A percentile compares a stretch with the other conserved stretches of the same genome.
Evolutionary conservation across 75 land plant species (phyloP).

Genomic region (Cunninghamia lanceolata): DNA sequence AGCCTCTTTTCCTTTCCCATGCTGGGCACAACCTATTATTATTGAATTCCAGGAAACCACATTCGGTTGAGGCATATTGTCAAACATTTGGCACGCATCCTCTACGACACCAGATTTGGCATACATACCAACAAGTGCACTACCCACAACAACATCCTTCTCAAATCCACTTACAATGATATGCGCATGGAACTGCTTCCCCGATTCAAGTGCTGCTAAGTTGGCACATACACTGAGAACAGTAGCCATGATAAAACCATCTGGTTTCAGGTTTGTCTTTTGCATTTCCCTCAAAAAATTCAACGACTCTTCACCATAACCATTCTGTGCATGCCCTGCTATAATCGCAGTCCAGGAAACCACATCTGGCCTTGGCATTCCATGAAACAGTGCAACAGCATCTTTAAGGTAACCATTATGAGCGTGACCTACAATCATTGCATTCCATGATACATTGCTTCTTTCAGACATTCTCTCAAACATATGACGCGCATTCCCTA

Average conservation of each 20-base stretch:
- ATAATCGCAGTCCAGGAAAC: slow-evolving; percentile 22
- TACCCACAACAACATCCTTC: slow-evolving; percentile 1
- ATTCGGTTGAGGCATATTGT: background rate
- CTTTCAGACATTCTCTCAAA: slow-evolving; percentile 14
- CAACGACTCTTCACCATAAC: slow-evolving; percentile 11
- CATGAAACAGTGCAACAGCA: slow-evolving; percentile 14
- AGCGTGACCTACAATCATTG: slow-evolving; percentile 23
- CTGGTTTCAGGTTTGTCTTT: background rate
- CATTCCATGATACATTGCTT: slow-evolving; percentile 20
- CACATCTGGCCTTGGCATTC: slow-evolving; percentile 17
- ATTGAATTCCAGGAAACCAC: slow-evolving; percentile 20
- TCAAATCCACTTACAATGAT: slow-evolving; percentile 9
- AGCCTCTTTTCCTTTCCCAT: background rate
- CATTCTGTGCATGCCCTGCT: slow-evolving; percentile 7
- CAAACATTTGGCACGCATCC: slow-evolving; percentile 11
- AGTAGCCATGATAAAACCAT: background rate
- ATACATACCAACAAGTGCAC: slow-evolving; percentile 23
- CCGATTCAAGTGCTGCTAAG: background rate
- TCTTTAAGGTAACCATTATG: slow-evolving; percentile 10
- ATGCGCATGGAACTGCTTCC: slow-evolving; percentile 11
- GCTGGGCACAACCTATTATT: background rate
- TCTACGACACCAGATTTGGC: slow-evolving; percentile 14
- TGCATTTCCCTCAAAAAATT: slow-evolving; percentile 10
- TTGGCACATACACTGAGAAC: slow-evolving; percentile 12
- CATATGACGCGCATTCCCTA: slow-evolving; percentile 11